A percentile compares a stretch with the other conserved stretches of the same genome.
phyloP scores from a whole-genome alignment of 2,329 filamentous ascomycete species.

The Anthostomella pinea region DNA sequence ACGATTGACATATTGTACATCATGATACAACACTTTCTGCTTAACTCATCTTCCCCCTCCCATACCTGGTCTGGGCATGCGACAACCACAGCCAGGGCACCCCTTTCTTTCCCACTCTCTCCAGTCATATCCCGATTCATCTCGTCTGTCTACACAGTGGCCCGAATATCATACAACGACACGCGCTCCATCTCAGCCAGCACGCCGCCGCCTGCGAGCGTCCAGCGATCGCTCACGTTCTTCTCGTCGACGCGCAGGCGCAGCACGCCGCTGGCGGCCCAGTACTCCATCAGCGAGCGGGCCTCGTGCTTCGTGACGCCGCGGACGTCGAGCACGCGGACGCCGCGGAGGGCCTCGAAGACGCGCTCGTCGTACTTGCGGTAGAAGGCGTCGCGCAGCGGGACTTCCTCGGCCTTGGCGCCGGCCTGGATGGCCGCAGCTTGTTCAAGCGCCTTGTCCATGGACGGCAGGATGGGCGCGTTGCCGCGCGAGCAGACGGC shows the following conservation, averaged over 20 bases:
- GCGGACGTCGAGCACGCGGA: slow-evolving; percentile 55
- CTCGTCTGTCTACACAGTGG: slow-evolving; percentile 5
- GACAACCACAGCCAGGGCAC: too few relatives aligned
- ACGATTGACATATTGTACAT: slow-evolving; percentile 1
- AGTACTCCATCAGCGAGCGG: slow-evolving; percentile 85
- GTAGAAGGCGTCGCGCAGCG: slow-evolving; percentile 50
- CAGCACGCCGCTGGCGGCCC: slow-evolving; percentile 80
- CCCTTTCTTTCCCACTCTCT: not conserved
- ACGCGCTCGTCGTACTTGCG: slow-evolving; percentile 56
- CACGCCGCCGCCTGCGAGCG: slow-evolving; percentile 73
- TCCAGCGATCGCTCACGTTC: slow-evolving; percentile 79
- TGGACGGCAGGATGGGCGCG: slow-evolving; percentile 57
- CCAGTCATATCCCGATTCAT: not conserved
- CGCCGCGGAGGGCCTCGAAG: slow-evolving; percentile 49
- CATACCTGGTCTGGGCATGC: not conserved
- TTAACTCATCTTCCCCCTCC: not conserved
- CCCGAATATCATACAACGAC: slow-evolving; percentile 36
- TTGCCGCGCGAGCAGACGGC: slow-evolving; percentile 74
- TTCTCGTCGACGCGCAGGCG: slow-evolving; percentile 67
- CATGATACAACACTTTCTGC: not conserved
- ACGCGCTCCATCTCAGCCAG: slow-evolving; percentile 79
- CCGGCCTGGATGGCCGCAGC: slow-evolving; percentile 43
- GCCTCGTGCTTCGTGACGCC: slow-evolving; percentile 74
- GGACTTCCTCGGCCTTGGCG: slow-evolving; percentile 28
- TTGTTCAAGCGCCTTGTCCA: slow-evolving; percentile 66